Evolutionary conservation across 495 filamentous ascomycete genomes (phyloP), one percentile per base, ranked within the genome.

Genomic region (Hypoxylon crocopeplum): DNA sequence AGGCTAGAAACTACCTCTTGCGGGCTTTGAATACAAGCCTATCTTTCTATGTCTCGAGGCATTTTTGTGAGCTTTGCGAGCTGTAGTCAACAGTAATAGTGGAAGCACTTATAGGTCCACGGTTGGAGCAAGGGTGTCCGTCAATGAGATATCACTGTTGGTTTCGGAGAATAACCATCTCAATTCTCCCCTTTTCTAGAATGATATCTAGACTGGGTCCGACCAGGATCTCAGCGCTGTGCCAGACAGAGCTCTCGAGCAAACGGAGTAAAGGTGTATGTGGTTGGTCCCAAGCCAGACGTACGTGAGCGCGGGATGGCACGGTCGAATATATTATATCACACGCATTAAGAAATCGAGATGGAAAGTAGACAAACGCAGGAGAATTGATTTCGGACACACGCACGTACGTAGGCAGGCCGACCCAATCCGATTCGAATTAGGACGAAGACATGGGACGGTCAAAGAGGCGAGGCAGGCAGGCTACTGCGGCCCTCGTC

Each of bases 401-500:
- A 41, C 22, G 37, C 30, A 48, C 38, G 37, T 12, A 46, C 13
- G 32, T 20, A 48, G 27, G 29, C 40, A 51, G 48, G 27, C 32
- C 38, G 20, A 49, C 33, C 11, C 20, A 40, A 12, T 24, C 25
- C 13, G 15, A 37, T 29, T 11, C 8, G 11, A 21, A 40, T 47
- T 27, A 49, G 49, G 54, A 48, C 41, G n/a, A 48, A 25, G 44
- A 42, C 39, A 53, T 50, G 41, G 40, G 16, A 51, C 17, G 37
- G 42, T 51, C 20, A 33, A 27, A 42, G 22, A 47, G 48, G 59
- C 21, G 40, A 53, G 42, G 34, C 27, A 47, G 38, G 39, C 29
- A 45, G 48, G 41, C 60, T 64, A 59, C 61, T 64, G 61, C 61
- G 61, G 48, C 45, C 49, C 48, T 56, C 24, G 60, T 64, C 60